phyloP scores from a whole-genome alignment of 768 basidiomycete genomes.

The Tylopilus sp. region DNA sequence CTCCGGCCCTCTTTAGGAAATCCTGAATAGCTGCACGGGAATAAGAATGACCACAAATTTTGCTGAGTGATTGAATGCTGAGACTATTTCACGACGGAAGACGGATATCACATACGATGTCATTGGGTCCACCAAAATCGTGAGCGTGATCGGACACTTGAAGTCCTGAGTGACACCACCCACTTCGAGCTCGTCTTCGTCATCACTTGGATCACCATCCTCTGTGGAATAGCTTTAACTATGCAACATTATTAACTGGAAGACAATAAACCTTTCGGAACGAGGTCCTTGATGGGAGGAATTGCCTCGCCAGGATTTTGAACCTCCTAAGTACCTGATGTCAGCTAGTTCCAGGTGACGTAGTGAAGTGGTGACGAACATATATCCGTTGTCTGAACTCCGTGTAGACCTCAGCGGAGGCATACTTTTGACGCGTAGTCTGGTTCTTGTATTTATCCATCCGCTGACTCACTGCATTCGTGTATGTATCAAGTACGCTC shows the following conservation, averaged over 20 bases:
- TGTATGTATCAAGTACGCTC: slow-evolving; percentile 50
- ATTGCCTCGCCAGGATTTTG: slow-evolving; percentile 63
- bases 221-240: slow-evolving; percentile 42
- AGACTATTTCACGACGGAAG: not conserved
- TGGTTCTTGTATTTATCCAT: slow-evolving; percentile 49
- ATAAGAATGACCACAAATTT: slow-evolving; percentile 78
- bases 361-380: slow-evolving; percentile 42
- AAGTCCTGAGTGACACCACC: slow-evolving; percentile 83
- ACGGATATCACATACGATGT: slow-evolving; percentile 62
- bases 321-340: slow-evolving; percentile 48
- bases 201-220: slow-evolving; percentile 75
- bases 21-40: slow-evolving; percentile 67
- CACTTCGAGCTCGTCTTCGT: slow-evolving; percentile 85
- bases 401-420: slow-evolving; percentile 54
- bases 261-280: slow-evolving; percentile 56
- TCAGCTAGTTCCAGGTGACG: slow-evolving; percentile 5
- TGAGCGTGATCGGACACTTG: slow-evolving; percentile 79
- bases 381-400: slow-evolving; percentile 64
- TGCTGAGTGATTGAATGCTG: slow-evolving; percentile 35
- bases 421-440: slow-evolving; percentile 80
- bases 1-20: slow-evolving; percentile 44
- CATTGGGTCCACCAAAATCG: slow-evolving; percentile 63
- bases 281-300: slow-evolving; percentile 73
- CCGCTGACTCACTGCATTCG: slow-evolving; percentile 39
- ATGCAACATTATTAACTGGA: too few relatives aligned